A percentile compares a stretch with the other conserved stretches of the same genome.
These are phyloP conservation scores for Fusarium abutilonis DNA, from an alignment of 2,329 filamentous ascomycete species.

Conservation along the genomic window DNA sequence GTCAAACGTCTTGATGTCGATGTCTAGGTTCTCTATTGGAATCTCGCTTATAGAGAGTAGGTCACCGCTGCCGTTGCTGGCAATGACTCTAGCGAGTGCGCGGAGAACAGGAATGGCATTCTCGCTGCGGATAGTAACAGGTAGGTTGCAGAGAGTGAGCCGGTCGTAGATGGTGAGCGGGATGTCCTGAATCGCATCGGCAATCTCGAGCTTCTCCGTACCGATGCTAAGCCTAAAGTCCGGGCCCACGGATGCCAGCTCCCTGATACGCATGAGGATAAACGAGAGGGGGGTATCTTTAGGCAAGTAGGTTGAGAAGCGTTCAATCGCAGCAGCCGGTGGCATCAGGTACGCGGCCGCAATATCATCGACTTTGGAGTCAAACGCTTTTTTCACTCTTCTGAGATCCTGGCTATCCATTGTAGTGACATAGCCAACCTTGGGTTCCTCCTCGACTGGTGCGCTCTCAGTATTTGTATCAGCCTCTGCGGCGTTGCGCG, in stretches of 20 bases:
- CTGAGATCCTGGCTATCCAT: constrained; percentile 76
- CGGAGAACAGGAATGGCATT: constrained; percentile 62
- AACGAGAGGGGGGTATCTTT: constrained; percentile 83
- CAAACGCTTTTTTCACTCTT: constrained; percentile 70
- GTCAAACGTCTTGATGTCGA: constrained; percentile 57
- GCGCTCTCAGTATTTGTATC: constrained; percentile 11
- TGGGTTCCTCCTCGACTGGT: constrained; percentile 45
- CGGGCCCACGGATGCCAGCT: constrained; percentile 70
- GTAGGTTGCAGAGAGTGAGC: constrained; percentile 78
- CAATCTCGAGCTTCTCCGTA: constrained; percentile 69
- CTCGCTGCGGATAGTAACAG: constrained; percentile 65
- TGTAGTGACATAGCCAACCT: constrained; percentile 80
- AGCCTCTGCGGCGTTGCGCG: constrained; percentile 46
- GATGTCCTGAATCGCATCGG: constrained; percentile 78
- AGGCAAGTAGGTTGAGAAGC: constrained; percentile 84
- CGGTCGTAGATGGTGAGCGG: constrained; percentile 77
- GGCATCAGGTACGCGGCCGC: constrained; percentile 78
- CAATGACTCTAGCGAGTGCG: constrained; percentile 75
- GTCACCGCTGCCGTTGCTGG: constrained; percentile 71
- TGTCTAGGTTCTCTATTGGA: constrained; percentile 78
- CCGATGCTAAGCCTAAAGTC: constrained; percentile 74
- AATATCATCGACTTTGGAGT: constrained; percentile 71
- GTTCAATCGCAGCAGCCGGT: constrained; percentile 74
- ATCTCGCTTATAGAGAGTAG: constrained; percentile 77
- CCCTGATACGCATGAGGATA: constrained; percentile 78